Evolutionary conservation across 371 early-diverging fungal genomes (phyloP).

Genomic region (Lichtheimia ramosa): DNA sequence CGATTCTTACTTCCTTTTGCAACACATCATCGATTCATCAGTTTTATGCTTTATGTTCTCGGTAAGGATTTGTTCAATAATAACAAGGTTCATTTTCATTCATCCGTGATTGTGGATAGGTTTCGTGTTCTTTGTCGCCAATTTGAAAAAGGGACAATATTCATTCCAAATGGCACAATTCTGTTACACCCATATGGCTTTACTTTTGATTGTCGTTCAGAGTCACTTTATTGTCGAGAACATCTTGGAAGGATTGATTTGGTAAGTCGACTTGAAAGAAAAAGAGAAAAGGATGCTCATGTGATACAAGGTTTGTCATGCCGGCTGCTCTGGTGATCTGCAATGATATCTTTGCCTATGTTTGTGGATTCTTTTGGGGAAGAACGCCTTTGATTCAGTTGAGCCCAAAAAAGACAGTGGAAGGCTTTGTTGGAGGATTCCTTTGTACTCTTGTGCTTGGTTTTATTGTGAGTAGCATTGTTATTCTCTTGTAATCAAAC

Average conservation of each 20-base stretch:
- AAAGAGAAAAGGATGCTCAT: not conserved
- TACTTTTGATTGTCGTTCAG: constrained; percentile 86
- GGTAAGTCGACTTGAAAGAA: constrained; percentile 49
- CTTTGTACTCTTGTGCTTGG: constrained; percentile 88
- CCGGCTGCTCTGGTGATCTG: constrained; percentile 93
- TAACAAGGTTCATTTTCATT: not conserved
- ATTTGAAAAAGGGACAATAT: constrained; percentile 88
- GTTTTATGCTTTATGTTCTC: constrained; percentile 83
- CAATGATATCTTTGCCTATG: constrained; percentile 98
- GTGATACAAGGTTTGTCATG: constrained; percentile 66
- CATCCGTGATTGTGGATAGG: constrained; percentile 45
- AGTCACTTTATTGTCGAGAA: constrained; percentile 95
- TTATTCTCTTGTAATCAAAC: not conserved
- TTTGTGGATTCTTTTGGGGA: constrained; percentile 95
- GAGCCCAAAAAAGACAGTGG: constrained; percentile 99
- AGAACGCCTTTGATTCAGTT: constrained; percentile 92
- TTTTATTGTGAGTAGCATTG: constrained; percentile 61
- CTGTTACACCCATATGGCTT: constrained; percentile 95
- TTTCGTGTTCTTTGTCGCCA: constrained; percentile 92
- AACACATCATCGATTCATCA: constrained; percentile 93
- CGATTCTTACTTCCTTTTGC: constrained; percentile 83
- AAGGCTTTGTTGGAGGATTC: constrained; percentile 97
- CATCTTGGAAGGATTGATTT: constrained; percentile 97
- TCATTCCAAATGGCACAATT: constrained; percentile 92
- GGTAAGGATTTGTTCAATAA: constrained; percentile 42